phyloP scores from a whole-genome alignment of 2,329 filamentous ascomycete species.

The Stachybotrys chlorohalonatus region DNA sequence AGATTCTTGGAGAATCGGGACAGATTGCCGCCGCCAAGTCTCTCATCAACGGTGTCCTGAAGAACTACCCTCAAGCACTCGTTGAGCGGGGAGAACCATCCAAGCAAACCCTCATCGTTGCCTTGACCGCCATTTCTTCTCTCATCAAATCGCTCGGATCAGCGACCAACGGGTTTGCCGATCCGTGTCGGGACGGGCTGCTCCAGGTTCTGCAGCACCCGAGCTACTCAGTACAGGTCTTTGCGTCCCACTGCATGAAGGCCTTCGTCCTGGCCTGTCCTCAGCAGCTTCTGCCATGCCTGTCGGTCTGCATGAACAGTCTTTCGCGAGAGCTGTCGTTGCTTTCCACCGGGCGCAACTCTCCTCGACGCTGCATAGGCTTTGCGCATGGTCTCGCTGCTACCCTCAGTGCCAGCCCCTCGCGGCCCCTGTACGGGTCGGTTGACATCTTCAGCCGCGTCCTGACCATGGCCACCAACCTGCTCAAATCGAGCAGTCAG shows the following conservation, averaged over 20 bases:
- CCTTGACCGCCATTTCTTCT: constrained; percentile 70
- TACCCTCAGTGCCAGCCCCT: constrained; percentile 78
- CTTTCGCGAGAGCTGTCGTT: constrained; percentile 77
- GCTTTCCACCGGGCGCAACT: constrained; percentile 65
- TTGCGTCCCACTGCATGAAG: constrained; percentile 78
- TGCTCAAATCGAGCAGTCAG: constrained; percentile 86
- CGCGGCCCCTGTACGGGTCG: constrained; percentile 85
- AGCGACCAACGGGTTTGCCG: constrained; percentile 69
- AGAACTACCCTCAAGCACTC: constrained; percentile 85
- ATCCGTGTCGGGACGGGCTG: constrained; percentile 75
- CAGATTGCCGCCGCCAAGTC: constrained; percentile 74
- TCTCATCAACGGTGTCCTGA: constrained; percentile 80
- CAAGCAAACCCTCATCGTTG: constrained; percentile 74
- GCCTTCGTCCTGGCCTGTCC: constrained; percentile 84
- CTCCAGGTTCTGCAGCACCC: constrained; percentile 88
- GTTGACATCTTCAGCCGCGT: constrained; percentile 92
- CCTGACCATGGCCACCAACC: constrained; percentile 79
- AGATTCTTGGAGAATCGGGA: constrained; percentile 80
- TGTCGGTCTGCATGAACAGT: constrained; percentile 96
- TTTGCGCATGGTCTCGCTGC: constrained; percentile 89
- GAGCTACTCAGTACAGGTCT: constrained; percentile 91
- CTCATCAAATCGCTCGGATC: constrained; percentile 75
- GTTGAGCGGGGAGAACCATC: constrained; percentile 82
- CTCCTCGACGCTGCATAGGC: constrained; percentile 74
- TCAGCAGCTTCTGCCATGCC: constrained; percentile 79